Percentiles rank a stretch among this genome's conserved stretches.
Evolutionary conservation across 2,329 filamentous ascomycete genomes (phyloP).

Genomic region (Alternaria gansuensis): DNA sequence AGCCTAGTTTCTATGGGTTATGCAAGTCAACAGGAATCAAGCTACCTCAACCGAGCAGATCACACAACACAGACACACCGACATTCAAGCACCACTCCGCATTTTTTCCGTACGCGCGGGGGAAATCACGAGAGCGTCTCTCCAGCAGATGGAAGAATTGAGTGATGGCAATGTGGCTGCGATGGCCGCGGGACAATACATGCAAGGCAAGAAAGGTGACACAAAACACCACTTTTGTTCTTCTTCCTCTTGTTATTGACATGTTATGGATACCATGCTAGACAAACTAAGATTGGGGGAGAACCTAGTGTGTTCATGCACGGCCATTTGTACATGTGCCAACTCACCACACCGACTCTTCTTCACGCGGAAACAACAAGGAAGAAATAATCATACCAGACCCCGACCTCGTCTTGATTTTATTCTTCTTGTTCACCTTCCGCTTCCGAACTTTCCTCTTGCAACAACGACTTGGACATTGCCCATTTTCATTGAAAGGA

Average conservation of each 20-base stretch:
- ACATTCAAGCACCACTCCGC: conserved; percentile 4
- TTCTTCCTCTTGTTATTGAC: not conserved
- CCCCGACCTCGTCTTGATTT: conserved; percentile 5
- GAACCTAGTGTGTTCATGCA: not conserved
- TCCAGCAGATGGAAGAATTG: not conserved
- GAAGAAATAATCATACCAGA: not conserved
- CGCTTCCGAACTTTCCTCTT: not conserved
- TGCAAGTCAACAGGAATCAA: not conserved
- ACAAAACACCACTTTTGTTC: conserved; percentile 5
- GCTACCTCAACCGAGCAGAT: conserved; percentile 9
- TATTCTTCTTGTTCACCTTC: not conserved
- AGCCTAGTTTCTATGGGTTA: conserved; percentile 6
- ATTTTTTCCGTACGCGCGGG: not conserved
- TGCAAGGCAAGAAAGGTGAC: not conserved
- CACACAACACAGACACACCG: conserved; percentile 8
- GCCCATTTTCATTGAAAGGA: not conserved
- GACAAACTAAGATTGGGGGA: not conserved
- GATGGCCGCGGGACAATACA: not conserved
- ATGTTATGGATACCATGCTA: not conserved
- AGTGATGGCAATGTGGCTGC: not conserved
- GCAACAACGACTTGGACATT: too few relatives aligned
- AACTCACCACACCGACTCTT: conserved; percentile 10
- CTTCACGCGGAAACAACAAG: not conserved
- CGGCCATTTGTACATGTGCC: not conserved
- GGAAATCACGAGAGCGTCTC: not conserved